Base-by-base conservation (phyloP, 2,329 filamentous ascomycete genomes). In the Mycosphaerella sp. region DNA sequence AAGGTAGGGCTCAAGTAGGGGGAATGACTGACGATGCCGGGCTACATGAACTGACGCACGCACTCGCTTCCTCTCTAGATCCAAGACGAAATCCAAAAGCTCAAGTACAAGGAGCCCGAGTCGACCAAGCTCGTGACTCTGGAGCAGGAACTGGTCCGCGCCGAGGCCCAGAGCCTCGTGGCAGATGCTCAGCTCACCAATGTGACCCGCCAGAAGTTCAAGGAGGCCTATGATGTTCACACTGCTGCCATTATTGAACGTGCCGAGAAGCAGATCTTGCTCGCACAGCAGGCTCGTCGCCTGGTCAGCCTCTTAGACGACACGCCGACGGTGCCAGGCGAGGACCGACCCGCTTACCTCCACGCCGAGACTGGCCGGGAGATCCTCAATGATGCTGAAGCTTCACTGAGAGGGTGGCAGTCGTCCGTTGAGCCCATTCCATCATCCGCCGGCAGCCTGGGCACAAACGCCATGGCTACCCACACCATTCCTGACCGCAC, bases 131-230 rank as follows among this genome's bases (percentile, higher is more conserved):
- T 97, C 52, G 84, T 89, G 36, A 86, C 86, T 21, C 79, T 97
- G 51, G 93, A 98, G 77, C 93, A 98, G 76, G 93, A 97, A 77
- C 83, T 98, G 50, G 91, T 98, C 50, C 81, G 93, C 62, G 91
- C 92, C 23, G 93, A 98, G 77, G 93, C 93, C 2, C 91, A 97
- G 77, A 95, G 89, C 66, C 74, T 98, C 55, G 93, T 98, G 47
- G 93, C 93, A 1, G 93, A 98, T 74, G 93, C 93, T 21, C 93
- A 98, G 73, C 78, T 98, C 70, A 92, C 87, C 67, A 98, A 98
- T 71, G 84, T 95, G 63, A 97, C 93, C 36, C 87, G 93, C 54
- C 87, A 93, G 73, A 97, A 96, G 75, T 80, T 98, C 74, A 96
- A 95, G 75, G 89, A 96, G 73, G 89, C 93, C 23, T 97, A 92